phyloP scores from a whole-genome alignment of 225 moss, liverwort and hornwort genomes.

The Lunularia cruciata region DNA sequence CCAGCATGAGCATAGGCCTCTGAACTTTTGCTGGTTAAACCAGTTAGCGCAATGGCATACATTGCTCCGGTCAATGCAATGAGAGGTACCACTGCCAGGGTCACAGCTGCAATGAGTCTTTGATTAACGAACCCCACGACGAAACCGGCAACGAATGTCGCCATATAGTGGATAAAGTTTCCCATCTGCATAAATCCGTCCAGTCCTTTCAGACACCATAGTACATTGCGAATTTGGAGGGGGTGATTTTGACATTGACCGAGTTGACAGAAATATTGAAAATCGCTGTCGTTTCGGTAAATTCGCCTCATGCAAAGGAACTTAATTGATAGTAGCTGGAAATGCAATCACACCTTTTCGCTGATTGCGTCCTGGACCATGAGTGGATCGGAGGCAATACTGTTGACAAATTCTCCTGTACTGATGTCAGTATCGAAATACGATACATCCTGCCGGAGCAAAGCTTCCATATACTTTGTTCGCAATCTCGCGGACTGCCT shows the following conservation, averaged over 20 bases:
- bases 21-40: conserved; percentile 52
- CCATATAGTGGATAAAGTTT: conserved; percentile 69
- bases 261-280: too few relatives aligned
- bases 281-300: too few relatives aligned
- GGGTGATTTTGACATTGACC: too few relatives aligned
- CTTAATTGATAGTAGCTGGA: too few relatives aligned
- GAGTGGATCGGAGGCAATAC: conserved; percentile 37
- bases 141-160: conserved; percentile 67
- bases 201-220: neutral
- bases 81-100: conserved; percentile 70
- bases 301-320: too few relatives aligned
- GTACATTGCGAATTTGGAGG: too few relatives aligned
- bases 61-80: conserved; percentile 64
- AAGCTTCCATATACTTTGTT: conserved; percentile 36
- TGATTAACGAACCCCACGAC: conserved; percentile 51
- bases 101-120: conserved; percentile 78
- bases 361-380: conserved; percentile 54
- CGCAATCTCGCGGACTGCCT: conserved; percentile 42
- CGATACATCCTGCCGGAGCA: conserved; percentile 43
- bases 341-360: too few relatives aligned
- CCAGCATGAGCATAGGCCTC: conserved; percentile 66
- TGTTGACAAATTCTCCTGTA: conserved; percentile 38
- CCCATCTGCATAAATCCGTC: conserved; percentile 60
- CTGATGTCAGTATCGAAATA: conserved; percentile 44
- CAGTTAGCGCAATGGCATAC: conserved; percentile 52